Base-by-base conservation (phyloP, 2,329 filamentous ascomycete genomes). In the Dryadomyces quercivorus region DNA sequence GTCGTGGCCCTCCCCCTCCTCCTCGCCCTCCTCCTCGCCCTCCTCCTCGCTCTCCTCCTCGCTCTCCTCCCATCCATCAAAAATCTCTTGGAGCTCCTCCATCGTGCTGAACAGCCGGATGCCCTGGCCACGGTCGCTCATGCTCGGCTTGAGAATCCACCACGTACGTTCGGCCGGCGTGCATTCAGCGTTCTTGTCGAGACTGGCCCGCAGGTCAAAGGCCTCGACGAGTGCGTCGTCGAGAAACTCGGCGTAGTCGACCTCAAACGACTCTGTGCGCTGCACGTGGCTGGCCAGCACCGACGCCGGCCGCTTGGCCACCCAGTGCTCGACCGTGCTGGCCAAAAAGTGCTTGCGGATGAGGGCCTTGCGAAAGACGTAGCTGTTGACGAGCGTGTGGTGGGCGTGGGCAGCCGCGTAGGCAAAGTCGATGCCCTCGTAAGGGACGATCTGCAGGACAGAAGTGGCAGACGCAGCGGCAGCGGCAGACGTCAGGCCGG, bases 111-210 rank as follows among this genome's bases (percentile, higher is more conserved):
- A 98, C 0, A 98, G 73, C 43, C 88, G 74, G 56, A 98, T 96
- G 1, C 93, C 93, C 66, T 96, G 91, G 0, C 92, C 93, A 22
- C 92, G 80, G 66, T 98, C 93, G 67, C 89, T 95, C 93, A 98
- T 97, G 9, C 92, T 86, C 0, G 93, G 92, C 70, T 98, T 98
- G 57, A 98, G 69, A 60, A 98, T 97, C 93, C 93, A 98, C 92
- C 92, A 98, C 66, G 94, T 82, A 56, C 78, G 76, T 45, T 77
- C 71, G 34, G 69, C 36, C 12, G 21, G n/a, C 22, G 26, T 18
- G 51, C 3, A 12, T 2, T 15, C 54, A 13, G 59, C 59, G 61
- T 95, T 95, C 48, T 75, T 75, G 36, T 80, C 78, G 67, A 94
- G 77, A 61, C 86, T 91, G 55, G 88, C 88, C 20, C 84, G 77